A percentile compares a stretch with the other conserved stretches of the same genome.
These are phyloP conservation scores for Ceratocystis smalleyi DNA, from an alignment of 2,329 filamentous ascomycete species.

Conservation along the genomic window DNA sequence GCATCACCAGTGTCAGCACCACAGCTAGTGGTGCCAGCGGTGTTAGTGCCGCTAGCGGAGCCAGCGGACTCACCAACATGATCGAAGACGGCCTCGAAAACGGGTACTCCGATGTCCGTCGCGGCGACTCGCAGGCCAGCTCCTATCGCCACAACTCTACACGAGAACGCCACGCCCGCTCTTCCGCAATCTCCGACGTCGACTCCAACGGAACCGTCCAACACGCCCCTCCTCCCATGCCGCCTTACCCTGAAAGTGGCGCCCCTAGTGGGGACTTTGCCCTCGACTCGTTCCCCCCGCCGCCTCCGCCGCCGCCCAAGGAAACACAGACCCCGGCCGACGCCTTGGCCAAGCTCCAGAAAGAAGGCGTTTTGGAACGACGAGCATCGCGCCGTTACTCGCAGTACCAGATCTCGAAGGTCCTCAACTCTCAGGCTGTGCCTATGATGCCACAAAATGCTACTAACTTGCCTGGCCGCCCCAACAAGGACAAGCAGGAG, in stretches of 20 bases:
- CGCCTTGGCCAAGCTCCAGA: constrained; percentile 76
- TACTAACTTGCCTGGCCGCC: constrained; percentile 63
- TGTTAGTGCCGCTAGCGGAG: constrained; percentile 42
- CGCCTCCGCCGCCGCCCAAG: constrained; percentile 38
- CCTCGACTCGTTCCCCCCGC: constrained; percentile 53
- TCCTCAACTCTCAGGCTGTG: constrained; percentile 65
- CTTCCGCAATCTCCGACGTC: constrained; percentile 25
- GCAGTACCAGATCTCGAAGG: constrained; percentile 91
- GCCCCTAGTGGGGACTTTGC: constrained; percentile 36
- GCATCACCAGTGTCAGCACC: constrained; percentile 44
- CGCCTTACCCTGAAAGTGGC: constrained; percentile 50
- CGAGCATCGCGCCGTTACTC: constrained; percentile 88
- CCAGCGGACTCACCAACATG: constrained; percentile 41
- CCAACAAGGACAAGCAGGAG: constrained; percentile 56
- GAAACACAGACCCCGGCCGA: constrained; percentile 53
- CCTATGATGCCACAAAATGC: constrained; percentile 75
- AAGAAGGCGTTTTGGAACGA: constrained; percentile 81
- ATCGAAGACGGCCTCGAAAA: constrained; percentile 44
- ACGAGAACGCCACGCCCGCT: constrained; percentile 35
- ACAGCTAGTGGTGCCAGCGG: constrained; percentile 39
- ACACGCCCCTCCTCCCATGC: constrained; percentile 60
- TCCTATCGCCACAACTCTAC: constrained; percentile 33
- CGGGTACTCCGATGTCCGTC: constrained; percentile 27
- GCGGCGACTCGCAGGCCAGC: constrained; percentile 26
- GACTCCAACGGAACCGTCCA: constrained; percentile 55